These are phyloP conservation scores for Termitomyces sp. DNA, from an alignment of 768 basidiomycete genomes.

Conservation along the genomic window DNA sequence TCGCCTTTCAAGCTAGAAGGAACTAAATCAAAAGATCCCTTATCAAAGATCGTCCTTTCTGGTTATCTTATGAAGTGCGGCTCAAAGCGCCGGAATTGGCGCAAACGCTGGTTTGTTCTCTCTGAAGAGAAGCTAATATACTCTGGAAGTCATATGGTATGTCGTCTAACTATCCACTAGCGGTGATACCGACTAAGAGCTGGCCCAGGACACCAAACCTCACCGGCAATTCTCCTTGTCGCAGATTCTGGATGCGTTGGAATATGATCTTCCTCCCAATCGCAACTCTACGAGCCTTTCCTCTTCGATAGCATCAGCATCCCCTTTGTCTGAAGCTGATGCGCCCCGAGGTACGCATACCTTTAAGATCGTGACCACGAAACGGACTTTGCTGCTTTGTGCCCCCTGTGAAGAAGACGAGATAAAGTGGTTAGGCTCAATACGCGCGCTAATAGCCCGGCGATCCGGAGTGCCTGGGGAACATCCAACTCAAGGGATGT, in stretches of 20 bases:
- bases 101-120: conserved; percentile 97
- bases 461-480: conserved; percentile 54
- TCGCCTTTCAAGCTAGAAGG: conserved; percentile 40
- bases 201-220: conserved; percentile 75
- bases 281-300: conserved; percentile 38
- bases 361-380: conserved; percentile 96
- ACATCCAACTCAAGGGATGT: conserved; percentile 21
- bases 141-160: conserved; percentile 91
- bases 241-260: conserved; percentile 88
- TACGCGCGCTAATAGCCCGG: conserved; percentile 85
- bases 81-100: conserved; percentile 88
- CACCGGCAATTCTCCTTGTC: conserved; percentile 83
- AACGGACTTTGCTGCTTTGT: conserved; percentile 82
- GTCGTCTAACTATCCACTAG: conserved; percentile 19
- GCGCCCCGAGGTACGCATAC: conserved; percentile 51
- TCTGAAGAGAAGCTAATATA: conserved; percentile 85
- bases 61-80: conserved; percentile 98
- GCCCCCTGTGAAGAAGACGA: conserved; percentile 98
- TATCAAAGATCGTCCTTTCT: conserved; percentile 74
- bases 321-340: conserved; percentile 33
- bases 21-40: conserved; percentile 40
- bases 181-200: not conserved
- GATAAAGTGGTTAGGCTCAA: conserved; percentile 95
- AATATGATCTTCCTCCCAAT: conserved; percentile 64
- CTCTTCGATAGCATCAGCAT: conserved; percentile 21